A percentile compares a stretch with the other conserved stretches of the same genome.
Conservation (phyloP, 208 protist species). For the Leishmania aethiopica region DNA sequence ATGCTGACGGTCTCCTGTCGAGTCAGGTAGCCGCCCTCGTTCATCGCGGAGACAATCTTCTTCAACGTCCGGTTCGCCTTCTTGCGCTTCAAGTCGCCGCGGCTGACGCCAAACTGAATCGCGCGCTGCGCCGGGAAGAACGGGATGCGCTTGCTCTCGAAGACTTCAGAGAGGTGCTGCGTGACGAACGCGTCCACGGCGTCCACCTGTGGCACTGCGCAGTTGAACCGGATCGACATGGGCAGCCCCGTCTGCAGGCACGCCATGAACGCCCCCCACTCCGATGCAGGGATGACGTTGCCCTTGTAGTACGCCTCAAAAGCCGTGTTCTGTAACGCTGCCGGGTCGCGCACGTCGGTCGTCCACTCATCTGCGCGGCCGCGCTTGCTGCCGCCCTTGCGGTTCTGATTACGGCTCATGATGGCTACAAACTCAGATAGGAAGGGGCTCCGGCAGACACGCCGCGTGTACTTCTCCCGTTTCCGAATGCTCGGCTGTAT, state of each 20-base stretch:
- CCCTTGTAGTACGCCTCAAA: constrained; percentile 78
- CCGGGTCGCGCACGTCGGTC: constrained; percentile 61
- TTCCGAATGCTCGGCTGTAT: neutral
- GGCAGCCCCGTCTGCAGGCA: constrained; percentile 77
- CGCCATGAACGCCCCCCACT: constrained; percentile 67
- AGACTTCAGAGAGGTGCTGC: constrained; percentile 41
- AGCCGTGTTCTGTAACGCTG: constrained; percentile 59
- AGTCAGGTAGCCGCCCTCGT: constrained; percentile 91
- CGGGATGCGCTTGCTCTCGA: constrained; percentile 49
- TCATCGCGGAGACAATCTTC: constrained; percentile 80
- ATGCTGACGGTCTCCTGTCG: constrained; percentile 93
- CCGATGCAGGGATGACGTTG: constrained; percentile 53
- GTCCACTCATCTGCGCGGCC: constrained; percentile 62
- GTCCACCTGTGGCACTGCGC: constrained; percentile 30
- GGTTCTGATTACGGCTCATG: constrained; percentile 79
- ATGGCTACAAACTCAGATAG: neutral
- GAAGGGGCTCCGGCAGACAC: neutral
- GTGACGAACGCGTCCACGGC: constrained; percentile 47
- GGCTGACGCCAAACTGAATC: constrained; percentile 79
- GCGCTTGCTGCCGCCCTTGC: constrained; percentile 70
- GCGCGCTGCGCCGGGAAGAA: constrained; percentile 65
- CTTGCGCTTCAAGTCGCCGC: constrained; percentile 82
- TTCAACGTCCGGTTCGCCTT: constrained; percentile 61
- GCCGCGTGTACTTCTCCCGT: constrained; percentile 4
- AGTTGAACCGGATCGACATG: constrained; percentile 72